These are phyloP conservation scores for Trametes versicolor DNA, from an alignment of 1,284 basidiomycete species.

Conservation along the genomic window DNA sequence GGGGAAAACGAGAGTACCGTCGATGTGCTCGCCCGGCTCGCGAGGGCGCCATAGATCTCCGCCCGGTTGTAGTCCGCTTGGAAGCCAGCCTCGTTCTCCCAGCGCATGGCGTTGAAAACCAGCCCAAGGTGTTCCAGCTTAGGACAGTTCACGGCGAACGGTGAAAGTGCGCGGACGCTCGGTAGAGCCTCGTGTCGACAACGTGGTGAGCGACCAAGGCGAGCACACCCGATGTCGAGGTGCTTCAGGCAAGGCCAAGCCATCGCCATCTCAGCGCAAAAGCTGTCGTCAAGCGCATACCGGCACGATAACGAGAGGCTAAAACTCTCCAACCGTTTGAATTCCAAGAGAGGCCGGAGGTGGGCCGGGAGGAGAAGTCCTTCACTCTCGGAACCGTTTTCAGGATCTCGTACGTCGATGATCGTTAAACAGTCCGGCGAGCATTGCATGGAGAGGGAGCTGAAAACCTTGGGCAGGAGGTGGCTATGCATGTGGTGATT, in stretches of 20 bases:
- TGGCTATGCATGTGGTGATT: too few species aligned
- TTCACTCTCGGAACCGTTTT: neutral
- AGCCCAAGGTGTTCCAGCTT: neutral
- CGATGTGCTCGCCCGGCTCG: neutral
- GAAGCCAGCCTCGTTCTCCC: neutral
- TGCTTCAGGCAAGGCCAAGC: slow-evolving; percentile 3
- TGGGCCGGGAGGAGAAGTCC: neutral
- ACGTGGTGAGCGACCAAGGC: neutral
- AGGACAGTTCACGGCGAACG: slow-evolving; percentile 11
- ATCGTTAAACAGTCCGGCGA: neutral
- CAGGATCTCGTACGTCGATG: neutral
- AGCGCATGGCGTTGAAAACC: neutral
- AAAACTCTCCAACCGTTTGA: neutral
- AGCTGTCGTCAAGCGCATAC: slow-evolving; percentile 1
- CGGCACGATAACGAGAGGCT: neutral
- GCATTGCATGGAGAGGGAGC: neutral
- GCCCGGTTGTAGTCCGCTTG: neutral
- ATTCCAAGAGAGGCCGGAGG: slow-evolving; percentile 6
- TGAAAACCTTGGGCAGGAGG: neutral
- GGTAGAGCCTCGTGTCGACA: neutral
- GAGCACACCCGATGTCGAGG: neutral
- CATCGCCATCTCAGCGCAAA: neutral
- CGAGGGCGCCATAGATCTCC: neutral
- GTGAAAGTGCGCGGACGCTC: slow-evolving; percentile 1
- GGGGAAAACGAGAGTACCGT: too few species aligned